These are phyloP conservation scores for Leishmania tropica DNA, from an alignment of 208 protist species.

Conservation along the genomic window DNA sequence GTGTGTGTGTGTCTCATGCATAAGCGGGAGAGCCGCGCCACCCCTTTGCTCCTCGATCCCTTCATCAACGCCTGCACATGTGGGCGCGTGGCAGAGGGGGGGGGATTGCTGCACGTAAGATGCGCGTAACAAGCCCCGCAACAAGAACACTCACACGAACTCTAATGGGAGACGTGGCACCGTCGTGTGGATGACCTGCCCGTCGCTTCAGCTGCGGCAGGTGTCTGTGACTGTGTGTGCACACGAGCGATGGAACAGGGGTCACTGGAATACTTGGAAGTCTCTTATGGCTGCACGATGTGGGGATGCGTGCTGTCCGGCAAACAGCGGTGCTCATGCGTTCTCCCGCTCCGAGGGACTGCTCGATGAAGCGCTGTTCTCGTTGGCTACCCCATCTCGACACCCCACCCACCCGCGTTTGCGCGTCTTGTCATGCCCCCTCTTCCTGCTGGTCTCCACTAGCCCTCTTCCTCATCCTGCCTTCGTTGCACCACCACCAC, in stretches of 20 bases:
- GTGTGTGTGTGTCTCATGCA: too few species aligned
- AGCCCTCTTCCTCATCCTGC: neutral
- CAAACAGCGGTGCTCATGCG: neutral
- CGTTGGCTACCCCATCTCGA: neutral
- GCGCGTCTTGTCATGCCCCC: neutral
- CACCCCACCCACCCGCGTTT: neutral
- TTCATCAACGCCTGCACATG: neutral
- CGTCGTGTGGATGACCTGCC: neutral
- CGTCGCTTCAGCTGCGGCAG: neutral
- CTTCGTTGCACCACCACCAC: neutral
- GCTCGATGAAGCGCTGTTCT: neutral
- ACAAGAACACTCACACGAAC: neutral
- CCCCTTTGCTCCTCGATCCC: neutral
- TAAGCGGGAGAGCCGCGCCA: too few species aligned
- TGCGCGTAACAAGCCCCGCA: neutral
- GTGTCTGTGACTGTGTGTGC: neutral
- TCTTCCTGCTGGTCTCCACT: neutral
- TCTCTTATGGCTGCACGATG: neutral
- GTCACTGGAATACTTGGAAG: neutral
- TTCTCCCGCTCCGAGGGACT: neutral
- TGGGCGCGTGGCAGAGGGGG: neutral
- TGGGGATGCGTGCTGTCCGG: neutral
- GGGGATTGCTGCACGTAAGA: neutral
- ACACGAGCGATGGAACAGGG: neutral
- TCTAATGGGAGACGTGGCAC: neutral